Conservation (phyloP, 768 basidiomycete genomes). For the Boletus reticuloceps region DNA sequence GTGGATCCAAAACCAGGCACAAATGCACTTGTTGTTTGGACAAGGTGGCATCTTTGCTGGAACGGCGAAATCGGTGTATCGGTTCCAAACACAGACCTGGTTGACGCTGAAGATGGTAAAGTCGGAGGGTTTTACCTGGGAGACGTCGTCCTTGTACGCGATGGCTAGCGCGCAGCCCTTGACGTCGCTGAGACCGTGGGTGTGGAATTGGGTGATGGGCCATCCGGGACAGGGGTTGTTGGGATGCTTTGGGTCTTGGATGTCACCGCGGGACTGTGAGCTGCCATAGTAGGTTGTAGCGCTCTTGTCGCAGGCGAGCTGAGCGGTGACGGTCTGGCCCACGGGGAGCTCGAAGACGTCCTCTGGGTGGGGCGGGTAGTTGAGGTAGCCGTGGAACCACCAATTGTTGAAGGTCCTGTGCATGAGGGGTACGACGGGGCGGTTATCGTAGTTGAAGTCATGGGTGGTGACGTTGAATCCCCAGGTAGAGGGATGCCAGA, state of each 20-base stretch:
- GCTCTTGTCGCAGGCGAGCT: conserved; percentile 60
- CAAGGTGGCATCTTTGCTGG: conserved; percentile 69
- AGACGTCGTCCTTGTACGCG: conserved; percentile 66
- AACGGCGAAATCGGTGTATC: conserved; percentile 68
- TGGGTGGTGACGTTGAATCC: conserved; percentile 64
- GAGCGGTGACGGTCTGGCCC: conserved; percentile 49
- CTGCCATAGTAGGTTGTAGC: conserved; percentile 56
- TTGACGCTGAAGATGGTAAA: conserved; percentile 75
- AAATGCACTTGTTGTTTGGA: conserved; percentile 59
- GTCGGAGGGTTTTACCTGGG: conserved; percentile 58
- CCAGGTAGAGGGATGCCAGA: conserved; percentile 59
- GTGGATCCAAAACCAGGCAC: conserved; percentile 77
- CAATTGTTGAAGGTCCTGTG: conserved; percentile 41
- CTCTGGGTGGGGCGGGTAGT: conserved; percentile 50
- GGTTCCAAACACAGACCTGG: conserved; percentile 70
- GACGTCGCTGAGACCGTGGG: conserved; percentile 50
- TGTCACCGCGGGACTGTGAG: conserved; percentile 47
- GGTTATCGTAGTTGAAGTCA: conserved; percentile 60
- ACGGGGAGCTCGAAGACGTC: conserved; percentile 62
- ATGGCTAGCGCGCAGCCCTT: conserved; percentile 71
- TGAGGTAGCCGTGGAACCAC: conserved; percentile 67
- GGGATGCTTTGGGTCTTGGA: conserved; percentile 45
- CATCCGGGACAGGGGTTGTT: conserved; percentile 54
- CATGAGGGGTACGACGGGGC: conserved; percentile 46
- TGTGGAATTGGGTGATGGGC: conserved; percentile 48